These are phyloP conservation scores for Tulasnella sp. DNA, from an alignment of 768 basidiomycete genomes.

Conservation along the genomic window DNA sequence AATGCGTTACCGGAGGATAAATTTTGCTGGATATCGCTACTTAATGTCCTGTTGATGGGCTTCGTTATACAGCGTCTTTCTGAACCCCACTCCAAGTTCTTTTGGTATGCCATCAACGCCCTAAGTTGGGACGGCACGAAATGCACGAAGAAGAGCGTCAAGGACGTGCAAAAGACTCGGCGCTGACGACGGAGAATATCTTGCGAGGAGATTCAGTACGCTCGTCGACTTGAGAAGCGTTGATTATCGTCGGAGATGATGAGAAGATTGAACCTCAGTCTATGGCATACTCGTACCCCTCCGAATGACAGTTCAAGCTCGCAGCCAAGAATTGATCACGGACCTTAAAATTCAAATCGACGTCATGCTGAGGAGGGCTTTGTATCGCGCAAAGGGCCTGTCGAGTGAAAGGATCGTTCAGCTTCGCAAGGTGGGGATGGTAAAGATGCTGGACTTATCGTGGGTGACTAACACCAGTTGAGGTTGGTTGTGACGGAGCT, in stretches of 20 bases:
- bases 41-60: not conserved
- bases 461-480: conserved; percentile 32
- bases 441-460: conserved; percentile 23
- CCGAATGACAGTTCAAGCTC: conserved; percentile 27
- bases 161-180: too few species aligned
- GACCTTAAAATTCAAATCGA: conserved; percentile 29
- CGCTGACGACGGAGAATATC: too few species aligned
- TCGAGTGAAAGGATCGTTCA: conserved; percentile 10
- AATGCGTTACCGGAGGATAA: not conserved
- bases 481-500: conserved; percentile 22
- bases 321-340: conserved; percentile 27
- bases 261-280: conserved; percentile 36
- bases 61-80: not conserved
- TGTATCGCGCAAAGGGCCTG: conserved; percentile 16
- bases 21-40: conserved; percentile 10
- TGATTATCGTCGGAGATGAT: too few species aligned
- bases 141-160: too few species aligned
- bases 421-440: not conserved
- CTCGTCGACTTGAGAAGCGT: too few species aligned
- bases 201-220: too few species aligned
- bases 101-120: too few species aligned
- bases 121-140: too few species aligned
- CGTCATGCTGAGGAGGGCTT: conserved; percentile 23
- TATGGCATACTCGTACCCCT: conserved; percentile 36
- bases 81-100: too few species aligned